phyloP scores from a whole-genome alignment of 2,329 filamentous ascomycete genomes.

The Pseudocercospora eumusae region DNA sequence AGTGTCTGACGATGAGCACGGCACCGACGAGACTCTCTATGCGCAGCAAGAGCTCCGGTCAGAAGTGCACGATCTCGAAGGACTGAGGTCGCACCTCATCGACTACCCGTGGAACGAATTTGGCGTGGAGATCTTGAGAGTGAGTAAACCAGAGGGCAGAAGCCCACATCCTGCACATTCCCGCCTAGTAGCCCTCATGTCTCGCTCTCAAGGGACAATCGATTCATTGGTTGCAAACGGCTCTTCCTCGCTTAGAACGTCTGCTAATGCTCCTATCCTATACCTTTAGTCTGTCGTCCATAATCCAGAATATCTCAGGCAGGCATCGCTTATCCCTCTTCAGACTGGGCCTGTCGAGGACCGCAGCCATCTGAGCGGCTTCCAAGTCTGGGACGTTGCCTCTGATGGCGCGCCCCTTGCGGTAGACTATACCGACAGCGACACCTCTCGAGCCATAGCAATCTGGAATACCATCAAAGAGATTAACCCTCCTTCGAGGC shows the following conservation, averaged over 20 bases:
- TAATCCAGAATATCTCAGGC: conserved; percentile 47
- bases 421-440: conserved; percentile 41
- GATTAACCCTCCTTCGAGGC: conserved; percentile 45
- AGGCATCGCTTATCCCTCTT: conserved; percentile 47
- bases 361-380: conserved; percentile 50
- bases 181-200: too few species aligned
- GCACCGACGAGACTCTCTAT: conserved; percentile 42
- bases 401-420: conserved; percentile 48
- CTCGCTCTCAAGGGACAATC: too few species aligned
- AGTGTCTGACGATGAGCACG: conserved; percentile 40
- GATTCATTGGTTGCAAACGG: too few species aligned
- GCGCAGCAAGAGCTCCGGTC: conserved; percentile 46
- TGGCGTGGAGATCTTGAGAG: conserved; percentile 46
- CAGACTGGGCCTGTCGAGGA: conserved; percentile 48
- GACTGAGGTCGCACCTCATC: conserved; percentile 49
- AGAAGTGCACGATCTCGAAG: conserved; percentile 47
- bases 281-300: too few species aligned
- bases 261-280: too few species aligned
- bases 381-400: conserved; percentile 60
- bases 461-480: conserved; percentile 42
- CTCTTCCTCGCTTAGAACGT: too few species aligned
- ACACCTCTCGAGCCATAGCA: conserved; percentile 39
- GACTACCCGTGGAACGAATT: conserved; percentile 48
- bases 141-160: too few species aligned
- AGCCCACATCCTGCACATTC: too few species aligned